Conservation (phyloP, 208 protist species). For the Crithidia thermophila region DNA sequence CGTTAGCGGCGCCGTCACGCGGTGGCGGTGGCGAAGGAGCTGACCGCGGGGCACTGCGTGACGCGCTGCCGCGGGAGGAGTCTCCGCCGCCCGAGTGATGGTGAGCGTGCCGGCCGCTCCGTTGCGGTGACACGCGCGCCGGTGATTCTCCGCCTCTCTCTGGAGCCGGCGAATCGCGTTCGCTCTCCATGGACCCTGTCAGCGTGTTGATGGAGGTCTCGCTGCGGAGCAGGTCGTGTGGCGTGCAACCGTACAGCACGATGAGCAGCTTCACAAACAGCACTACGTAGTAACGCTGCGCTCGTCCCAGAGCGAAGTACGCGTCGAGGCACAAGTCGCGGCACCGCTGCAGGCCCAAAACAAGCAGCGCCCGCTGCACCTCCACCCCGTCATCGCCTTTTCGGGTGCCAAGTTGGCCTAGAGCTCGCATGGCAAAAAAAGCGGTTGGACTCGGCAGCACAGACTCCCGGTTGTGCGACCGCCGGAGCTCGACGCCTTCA, state of each 20-base stretch:
- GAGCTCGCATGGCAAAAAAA: constrained; percentile 42
- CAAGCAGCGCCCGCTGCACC: constrained; percentile 28
- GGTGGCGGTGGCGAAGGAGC: constrained; percentile 2
- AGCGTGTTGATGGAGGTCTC: constrained; percentile 20
- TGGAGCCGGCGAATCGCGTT: background rate
- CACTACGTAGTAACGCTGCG: constrained; percentile 36
- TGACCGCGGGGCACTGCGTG: background rate
- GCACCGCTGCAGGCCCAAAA: constrained; percentile 42
- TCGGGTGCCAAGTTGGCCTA: constrained; percentile 27
- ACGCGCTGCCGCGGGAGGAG: background rate
- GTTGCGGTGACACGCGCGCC: background rate
- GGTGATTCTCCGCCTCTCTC: background rate
- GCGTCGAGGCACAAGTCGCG: constrained; percentile 54
- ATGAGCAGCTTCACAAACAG: constrained; percentile 48
- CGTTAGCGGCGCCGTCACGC: background rate
- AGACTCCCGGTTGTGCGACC: background rate
- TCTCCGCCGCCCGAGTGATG: background rate
- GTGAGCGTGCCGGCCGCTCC: background rate
- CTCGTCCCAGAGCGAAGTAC: constrained; percentile 37
- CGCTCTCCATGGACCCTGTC: background rate
- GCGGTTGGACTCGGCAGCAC: constrained; percentile 21
- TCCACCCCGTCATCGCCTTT: constrained; percentile 17
- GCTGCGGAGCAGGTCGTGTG: constrained; percentile 37
- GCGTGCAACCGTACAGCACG: constrained; percentile 28
- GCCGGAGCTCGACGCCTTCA: constrained; percentile 29